These are phyloP conservation scores for Eimeria praecox DNA, from an alignment of 169 alveolate species.

Conservation along the genomic window DNA sequence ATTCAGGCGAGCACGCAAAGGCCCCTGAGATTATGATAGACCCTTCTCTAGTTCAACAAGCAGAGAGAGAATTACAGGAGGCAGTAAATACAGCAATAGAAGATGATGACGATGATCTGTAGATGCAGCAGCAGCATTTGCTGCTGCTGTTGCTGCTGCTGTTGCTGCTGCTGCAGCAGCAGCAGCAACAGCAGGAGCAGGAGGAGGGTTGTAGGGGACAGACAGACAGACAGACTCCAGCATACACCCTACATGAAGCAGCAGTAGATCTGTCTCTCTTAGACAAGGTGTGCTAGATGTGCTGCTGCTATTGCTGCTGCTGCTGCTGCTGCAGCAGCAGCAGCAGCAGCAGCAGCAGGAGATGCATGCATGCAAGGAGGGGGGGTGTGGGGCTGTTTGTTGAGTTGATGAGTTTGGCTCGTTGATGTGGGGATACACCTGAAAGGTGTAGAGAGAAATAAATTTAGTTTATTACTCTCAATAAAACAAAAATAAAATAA, in stretches of 20 bases:
- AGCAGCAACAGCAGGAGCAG: too few species aligned
- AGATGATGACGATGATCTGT: constrained; percentile 91
- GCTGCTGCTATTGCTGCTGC: too few species aligned
- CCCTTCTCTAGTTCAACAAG: constrained; percentile 92
- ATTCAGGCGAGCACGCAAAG: constrained; percentile 94
- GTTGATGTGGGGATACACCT: too few species aligned
- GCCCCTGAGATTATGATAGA: constrained; percentile 95
- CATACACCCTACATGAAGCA: too few species aligned
- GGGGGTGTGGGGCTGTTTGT: neutral
- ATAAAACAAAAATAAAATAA: too few species aligned
- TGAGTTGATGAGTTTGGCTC: neutral
- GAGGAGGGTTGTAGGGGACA: too few species aligned
- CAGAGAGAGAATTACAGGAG: constrained; percentile 93
- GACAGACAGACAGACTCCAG: too few species aligned
- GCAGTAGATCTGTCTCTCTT: too few species aligned
- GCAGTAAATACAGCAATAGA: constrained; percentile 96
- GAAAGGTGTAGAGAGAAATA: too few species aligned
- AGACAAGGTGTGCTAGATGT: too few species aligned
- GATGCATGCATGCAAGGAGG: neutral
- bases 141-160: neutral
- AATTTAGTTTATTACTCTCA: too few species aligned
- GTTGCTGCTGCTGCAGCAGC: too few species aligned
- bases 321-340: neutral
- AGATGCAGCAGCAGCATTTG: neutral
- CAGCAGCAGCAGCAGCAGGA: neutral